Evolutionary conservation across 1,284 basidiomycete species (phyloP), one percentile per base, ranked within the genome.

Genomic region (Melanopsichium pennsylvanicum): DNA sequence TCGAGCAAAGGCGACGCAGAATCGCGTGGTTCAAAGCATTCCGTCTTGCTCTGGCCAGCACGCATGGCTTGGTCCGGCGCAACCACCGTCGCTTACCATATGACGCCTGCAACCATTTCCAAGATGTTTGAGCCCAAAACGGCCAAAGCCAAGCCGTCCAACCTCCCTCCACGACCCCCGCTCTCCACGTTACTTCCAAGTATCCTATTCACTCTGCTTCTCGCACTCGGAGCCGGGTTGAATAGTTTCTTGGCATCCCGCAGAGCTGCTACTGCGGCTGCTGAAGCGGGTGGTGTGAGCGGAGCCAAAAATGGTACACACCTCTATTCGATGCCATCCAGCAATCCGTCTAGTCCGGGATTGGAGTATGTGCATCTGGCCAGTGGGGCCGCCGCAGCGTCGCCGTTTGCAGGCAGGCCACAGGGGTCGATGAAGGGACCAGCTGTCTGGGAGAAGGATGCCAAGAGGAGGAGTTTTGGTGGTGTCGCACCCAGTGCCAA

Each of bases 141-240:
- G 34, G 43, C 16, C 35, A 36, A 61, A 25, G 18, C 43, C 13
- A 19, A 36, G 13, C 5, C 33, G 2, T 60, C 71, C 11, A 48
- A 36, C 4, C 37, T 77, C 2, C 75, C 75, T 3, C 75, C 75
- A 4, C 46, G 75, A 12, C 75, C 75, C 8, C 75, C 75, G 19
- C 57, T 77, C 6, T 72, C 71, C 29, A 54, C 62, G 8, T 51
- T 77, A 22, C 22, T 77, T 21, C 71, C 75, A 0, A 72, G 69
- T 39, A 75, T 77, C 41, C 34, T 74, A 21, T 66, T 77, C 33
- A 77, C 75, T 2, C 38, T 75, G 25, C 11, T 77, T 27, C 49
- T 77, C 11, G 75, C 75, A 7, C 19, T 77, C 6, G 67, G 72
- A 11, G 74, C 75, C 0, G 69, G 71, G 5, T 25, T 77, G 21